phyloP scores from a whole-genome alignment of 345 rosid species.

The Ailanthus altissimus region DNA sequence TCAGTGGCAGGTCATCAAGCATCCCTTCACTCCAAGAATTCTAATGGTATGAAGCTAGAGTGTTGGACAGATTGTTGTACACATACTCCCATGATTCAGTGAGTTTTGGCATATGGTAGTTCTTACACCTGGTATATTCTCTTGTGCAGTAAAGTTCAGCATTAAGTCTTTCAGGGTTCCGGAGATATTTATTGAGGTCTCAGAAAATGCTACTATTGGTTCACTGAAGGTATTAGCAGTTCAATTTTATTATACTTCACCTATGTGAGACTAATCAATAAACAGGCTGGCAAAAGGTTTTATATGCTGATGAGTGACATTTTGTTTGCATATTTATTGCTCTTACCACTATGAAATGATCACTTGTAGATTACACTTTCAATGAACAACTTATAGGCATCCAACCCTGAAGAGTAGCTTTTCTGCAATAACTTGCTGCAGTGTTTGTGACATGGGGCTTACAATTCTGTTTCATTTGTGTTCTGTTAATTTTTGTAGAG shows the following conservation, averaged over 20 bases:
- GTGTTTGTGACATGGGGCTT: background rate
- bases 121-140: slow-evolving; percentile 33
- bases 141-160: slow-evolving; percentile 80
- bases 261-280: background rate
- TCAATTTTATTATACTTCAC: background rate
- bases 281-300: background rate
- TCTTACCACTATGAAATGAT: background rate
- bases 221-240: slow-evolving; percentile 69
- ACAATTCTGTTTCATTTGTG: slow-evolving; percentile 13
- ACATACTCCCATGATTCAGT: slow-evolving; percentile 18
- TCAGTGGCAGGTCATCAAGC: slow-evolving; percentile 44
- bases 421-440: background rate
- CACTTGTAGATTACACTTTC: no score
- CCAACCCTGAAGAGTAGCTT: background rate
- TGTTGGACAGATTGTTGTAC: slow-evolving; percentile 21
- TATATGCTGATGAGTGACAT: background rate
- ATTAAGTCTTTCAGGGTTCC: slow-evolving; percentile 89
- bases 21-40: slow-evolving; percentile 51
- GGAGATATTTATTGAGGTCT: slow-evolving; percentile 83
- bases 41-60: slow-evolving; percentile 56
- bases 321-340: background rate
- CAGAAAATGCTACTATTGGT: slow-evolving; percentile 80
- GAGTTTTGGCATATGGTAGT: slow-evolving; percentile 10
- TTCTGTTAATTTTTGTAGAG: slow-evolving; percentile 43
- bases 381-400: background rate